Evolutionary conservation across 495 filamentous ascomycete species (phyloP), one percentile per base, ranked within the genome.

Genomic region (Penicillium simplicissimum): DNA sequence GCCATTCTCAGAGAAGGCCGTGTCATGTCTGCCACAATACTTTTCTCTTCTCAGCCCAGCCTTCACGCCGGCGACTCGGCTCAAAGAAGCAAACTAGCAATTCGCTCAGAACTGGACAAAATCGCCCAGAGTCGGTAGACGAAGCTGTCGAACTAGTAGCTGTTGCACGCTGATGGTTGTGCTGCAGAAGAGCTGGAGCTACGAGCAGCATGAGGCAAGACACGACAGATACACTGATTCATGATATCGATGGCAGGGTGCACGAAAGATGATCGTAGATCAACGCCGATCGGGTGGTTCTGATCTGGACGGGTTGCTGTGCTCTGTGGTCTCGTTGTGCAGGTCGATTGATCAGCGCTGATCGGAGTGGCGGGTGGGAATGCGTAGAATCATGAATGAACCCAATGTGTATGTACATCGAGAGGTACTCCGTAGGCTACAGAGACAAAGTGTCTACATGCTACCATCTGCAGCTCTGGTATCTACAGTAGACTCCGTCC

Each of bases 241-340:
- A 3, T 21, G 11, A 11, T 19, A 42, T 42, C n/a, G n/a, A 15
- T 17, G 40, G 5, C 8, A 11, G 19, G 19, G 42, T 28, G 19
- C 45, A 25, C 21, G 10, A 25, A 49, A 25, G 23, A 49, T 49
- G 55, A 65, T 63, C 56, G 63, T 63, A 66, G 65, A 19, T 57
- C 21, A 53, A 53, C 13, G 17, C 45, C 45, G 45, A 49, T 49
- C 45, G 23, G 45, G 45, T 31, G 21, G 45, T 49, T 49, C 51
- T 53, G 51, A 34, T 34, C 51, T 53, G 53, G 28, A 35, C 53
- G 53, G 19, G 36, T 40, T 42, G 54, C 33, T 52, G 62, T 65
- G 38, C 47, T 53, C 58, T 25, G 45, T 19, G 42, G 58, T 34
- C 60, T 63, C 53, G 60, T 63, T 49, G 45, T 31, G 45, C 13